Conservation (phyloP, 2,329 filamentous ascomycete genomes). For the Verticillium isaacii region DNA sequence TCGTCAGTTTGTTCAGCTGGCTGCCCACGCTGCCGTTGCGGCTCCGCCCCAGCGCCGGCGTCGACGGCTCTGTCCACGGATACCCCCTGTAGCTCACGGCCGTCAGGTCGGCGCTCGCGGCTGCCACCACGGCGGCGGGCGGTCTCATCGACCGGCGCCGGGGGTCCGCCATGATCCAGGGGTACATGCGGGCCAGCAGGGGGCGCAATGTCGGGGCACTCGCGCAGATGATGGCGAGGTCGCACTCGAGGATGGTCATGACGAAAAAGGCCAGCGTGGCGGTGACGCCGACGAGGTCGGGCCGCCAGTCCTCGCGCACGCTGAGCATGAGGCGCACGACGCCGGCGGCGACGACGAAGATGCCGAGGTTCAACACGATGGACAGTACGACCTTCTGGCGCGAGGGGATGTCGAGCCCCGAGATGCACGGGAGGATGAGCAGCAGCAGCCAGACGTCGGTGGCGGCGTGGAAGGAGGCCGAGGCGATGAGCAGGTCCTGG, state of each 20-base stretch:
- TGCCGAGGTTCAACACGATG: slow-evolving; percentile 38
- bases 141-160: slow-evolving; percentile 8
- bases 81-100: slow-evolving; percentile 25
- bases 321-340: slow-evolving; percentile 25
- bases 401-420: slow-evolving; percentile 29
- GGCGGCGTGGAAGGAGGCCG: slow-evolving; percentile 39
- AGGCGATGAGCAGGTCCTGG: slow-evolving; percentile 35
- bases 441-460: slow-evolving; percentile 39
- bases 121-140: not conserved
- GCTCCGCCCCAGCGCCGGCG: slow-evolving; percentile 11
- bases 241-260: slow-evolving; percentile 29
- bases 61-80: slow-evolving; percentile 19
- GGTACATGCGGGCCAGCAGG: slow-evolving; percentile 21
- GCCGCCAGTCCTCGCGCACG: slow-evolving; percentile 19
- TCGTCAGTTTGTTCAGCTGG: slow-evolving; percentile 5
- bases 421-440: slow-evolving; percentile 35
- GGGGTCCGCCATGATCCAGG: slow-evolving; percentile 14
- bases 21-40: slow-evolving; percentile 15
- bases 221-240: slow-evolving; percentile 28
- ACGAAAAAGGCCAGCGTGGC: slow-evolving; percentile 27
- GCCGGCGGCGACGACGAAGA: slow-evolving; percentile 31
- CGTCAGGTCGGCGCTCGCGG: slow-evolving; percentile 20
- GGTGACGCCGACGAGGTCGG: slow-evolving; percentile 11
- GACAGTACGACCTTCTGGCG: slow-evolving; percentile 38
- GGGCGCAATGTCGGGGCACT: slow-evolving; percentile 26